Percentiles rank a stretch among this genome's conserved stretches.
These are phyloP conservation scores for Epichloe sp. DNA, from an alignment of 2,329 filamentous ascomycete genomes.

Conservation along the genomic window DNA sequence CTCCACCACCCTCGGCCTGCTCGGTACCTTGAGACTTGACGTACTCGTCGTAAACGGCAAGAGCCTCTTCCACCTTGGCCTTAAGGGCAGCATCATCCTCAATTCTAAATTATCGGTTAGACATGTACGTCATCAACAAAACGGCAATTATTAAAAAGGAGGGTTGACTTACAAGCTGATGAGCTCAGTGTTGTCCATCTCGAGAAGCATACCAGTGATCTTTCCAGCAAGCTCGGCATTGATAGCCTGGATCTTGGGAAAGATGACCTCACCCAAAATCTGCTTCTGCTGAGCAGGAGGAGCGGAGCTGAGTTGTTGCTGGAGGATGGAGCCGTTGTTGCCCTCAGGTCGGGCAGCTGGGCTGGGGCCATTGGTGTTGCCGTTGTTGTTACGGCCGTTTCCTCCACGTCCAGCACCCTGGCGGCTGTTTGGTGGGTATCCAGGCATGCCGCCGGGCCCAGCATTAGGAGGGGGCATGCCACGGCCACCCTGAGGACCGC, in stretches of 20 bases:
- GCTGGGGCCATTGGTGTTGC: slow-evolving; percentile 30
- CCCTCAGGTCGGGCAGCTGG: slow-evolving; percentile 34
- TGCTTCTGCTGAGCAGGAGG: slow-evolving; percentile 84
- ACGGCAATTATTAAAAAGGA: background rate
- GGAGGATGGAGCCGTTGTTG: slow-evolving; percentile 28
- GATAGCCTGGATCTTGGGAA: slow-evolving; percentile 93
- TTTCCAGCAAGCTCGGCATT: slow-evolving; percentile 95
- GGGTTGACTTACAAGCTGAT: slow-evolving; percentile 72
- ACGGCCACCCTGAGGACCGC: slow-evolving; percentile 53
- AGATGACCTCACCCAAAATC: slow-evolving; percentile 92
- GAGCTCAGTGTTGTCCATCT: slow-evolving; percentile 96
- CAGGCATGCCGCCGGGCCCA: slow-evolving; percentile 34
- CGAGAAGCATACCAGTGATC: slow-evolving; percentile 98
- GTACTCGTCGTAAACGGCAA: slow-evolving; percentile 96
- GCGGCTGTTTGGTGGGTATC: slow-evolving; percentile 43
- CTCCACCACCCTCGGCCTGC: slow-evolving; percentile 22
- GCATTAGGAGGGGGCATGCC: slow-evolving; percentile 61
- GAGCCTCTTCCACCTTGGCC: slow-evolving; percentile 93
- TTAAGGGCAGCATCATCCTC: slow-evolving; percentile 81
- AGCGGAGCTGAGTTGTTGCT: slow-evolving; percentile 43
- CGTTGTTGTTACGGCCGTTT: slow-evolving; percentile 12
- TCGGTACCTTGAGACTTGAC: slow-evolving; percentile 63
- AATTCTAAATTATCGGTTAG: slow-evolving; percentile 42
- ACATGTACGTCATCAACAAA: background rate
- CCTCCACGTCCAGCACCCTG: slow-evolving; percentile 36